Evolutionary conservation across 768 basidiomycete genomes (phyloP), one percentile per base, ranked within the genome.

Genomic region (Exsudoporus frostii): DNA sequence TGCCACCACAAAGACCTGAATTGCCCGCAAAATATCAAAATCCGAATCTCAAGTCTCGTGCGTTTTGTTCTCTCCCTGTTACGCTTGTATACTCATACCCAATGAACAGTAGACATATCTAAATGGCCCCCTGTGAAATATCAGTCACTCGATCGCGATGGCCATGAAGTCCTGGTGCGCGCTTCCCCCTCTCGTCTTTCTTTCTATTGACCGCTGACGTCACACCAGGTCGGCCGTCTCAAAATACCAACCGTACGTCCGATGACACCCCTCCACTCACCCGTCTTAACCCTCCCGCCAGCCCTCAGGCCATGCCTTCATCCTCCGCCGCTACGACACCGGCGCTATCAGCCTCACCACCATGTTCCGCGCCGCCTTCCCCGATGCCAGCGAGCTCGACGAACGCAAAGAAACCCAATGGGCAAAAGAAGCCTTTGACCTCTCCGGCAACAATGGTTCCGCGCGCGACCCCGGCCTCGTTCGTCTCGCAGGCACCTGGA

Each of bases 321-420:
- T 98, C 65, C 85, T 98, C 33, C 84, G 94, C 41, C 85, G 95
- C 50, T 94, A 90, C 62, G 95, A 98, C 72, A 96, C 94, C 4
- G 86, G 90, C 54, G 92, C 92, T 19, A 82, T 98, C 71, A 90
- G 87, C 58, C 81, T 94, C 10, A 96, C 94, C 10, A 96, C 94
- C 51, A 96, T 98, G 93, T 96, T 90, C 74, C 90, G 93, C 53
- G 93, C 93, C 8, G 92, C 92, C 0, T 98, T 92, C 70, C 94
- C 94, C 10, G 81, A 78, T 36, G 89, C 92, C 4, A 74, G 76
- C 39, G 90, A 93, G 2, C 74, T 78, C 44, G 84, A 87, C 17
- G 94, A 98, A 70, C 86, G 82, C 68, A 73, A 72, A 13, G 94
- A 97, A 69, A 77, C 88, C 38, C 78, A 82, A 38, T 96, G 91